Evolutionary conservation across 2,329 filamentous ascomycete species (phyloP).

Genomic region (Hypomyces perniciosus): DNA sequence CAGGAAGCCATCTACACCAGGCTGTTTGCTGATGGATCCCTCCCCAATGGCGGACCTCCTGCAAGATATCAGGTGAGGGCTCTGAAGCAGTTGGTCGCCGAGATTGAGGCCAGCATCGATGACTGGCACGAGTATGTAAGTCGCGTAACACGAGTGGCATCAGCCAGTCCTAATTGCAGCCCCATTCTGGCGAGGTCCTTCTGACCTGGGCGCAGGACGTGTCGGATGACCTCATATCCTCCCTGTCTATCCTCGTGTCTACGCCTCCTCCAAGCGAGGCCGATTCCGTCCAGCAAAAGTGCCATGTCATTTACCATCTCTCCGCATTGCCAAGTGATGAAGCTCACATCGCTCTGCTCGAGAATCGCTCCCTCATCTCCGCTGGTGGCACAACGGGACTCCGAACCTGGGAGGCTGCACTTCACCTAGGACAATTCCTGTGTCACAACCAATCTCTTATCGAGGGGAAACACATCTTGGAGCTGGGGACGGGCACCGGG

Average conservation of each 20-base stretch:
- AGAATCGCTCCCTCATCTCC: constrained; percentile 63
- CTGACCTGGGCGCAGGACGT: constrained; percentile 58
- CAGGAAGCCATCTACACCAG: constrained; percentile 61
- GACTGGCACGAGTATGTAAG: constrained; percentile 87
- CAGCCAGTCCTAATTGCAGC: neutral
- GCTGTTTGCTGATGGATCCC: constrained; percentile 56
- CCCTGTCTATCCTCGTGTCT: constrained; percentile 59
- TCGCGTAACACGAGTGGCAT: constrained; percentile 15
- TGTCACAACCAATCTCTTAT: constrained; percentile 43
- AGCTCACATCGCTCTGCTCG: constrained; percentile 54
- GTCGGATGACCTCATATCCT: constrained; percentile 70
- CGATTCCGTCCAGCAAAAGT: constrained; percentile 62
- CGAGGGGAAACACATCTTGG: constrained; percentile 53
- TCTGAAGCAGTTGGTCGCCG: constrained; percentile 64
- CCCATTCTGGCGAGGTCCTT: constrained; percentile 3
- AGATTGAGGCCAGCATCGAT: constrained; percentile 66
- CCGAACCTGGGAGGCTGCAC: constrained; percentile 74
- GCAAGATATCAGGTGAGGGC: constrained; percentile 63
- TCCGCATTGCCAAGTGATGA: constrained; percentile 25
- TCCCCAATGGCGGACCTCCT: constrained; percentile 53
- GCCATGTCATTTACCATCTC: constrained; percentile 65
- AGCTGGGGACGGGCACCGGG: constrained; percentile 71
- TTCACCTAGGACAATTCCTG: constrained; percentile 67
- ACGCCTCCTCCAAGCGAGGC: constrained; percentile 58
- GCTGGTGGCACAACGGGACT: constrained; percentile 68